Conservation (phyloP, 2,329 filamentous ascomycete genomes). For the Colletotrichum chrysophilum region DNA sequence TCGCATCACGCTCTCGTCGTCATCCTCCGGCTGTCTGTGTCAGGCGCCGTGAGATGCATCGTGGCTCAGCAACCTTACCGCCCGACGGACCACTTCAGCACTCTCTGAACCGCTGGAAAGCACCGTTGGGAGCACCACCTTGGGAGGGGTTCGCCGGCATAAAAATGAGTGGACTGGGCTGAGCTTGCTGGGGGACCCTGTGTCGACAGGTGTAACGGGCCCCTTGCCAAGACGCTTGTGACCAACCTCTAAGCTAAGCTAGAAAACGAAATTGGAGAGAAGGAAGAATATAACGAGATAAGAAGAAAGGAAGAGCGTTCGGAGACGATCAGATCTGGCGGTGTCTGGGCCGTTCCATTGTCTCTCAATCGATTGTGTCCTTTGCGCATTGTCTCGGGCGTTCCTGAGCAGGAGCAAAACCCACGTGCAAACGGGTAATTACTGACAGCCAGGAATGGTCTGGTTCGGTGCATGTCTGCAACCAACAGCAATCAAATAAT, state of each 20-base stretch:
- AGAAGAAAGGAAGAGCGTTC: neutral
- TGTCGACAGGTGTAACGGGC: neutral
- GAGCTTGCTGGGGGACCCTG: neutral
- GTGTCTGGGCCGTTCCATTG: neutral
- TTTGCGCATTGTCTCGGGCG: neutral
- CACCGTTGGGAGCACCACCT: neutral
- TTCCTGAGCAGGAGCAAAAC: neutral
- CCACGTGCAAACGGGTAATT: neutral
- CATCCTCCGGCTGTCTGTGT: neutral
- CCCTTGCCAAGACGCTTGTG: constrained; percentile 6
- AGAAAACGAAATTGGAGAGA: neutral
- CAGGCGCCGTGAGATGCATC: neutral
- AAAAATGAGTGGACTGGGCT: neutral
- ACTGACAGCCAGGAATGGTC: neutral
- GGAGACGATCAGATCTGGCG: neutral
- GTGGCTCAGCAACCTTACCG: neutral
- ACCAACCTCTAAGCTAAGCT: neutral
- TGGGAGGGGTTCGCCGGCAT: neutral
- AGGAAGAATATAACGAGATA: neutral
- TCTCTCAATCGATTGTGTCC: neutral
- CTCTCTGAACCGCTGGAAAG: neutral
- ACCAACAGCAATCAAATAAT: neutral
- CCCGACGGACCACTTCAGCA: neutral
- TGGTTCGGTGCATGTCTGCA: neutral
- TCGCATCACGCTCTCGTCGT: neutral